Evolutionary conservation across 352 stramenopile genomes (phyloP).

Genomic region (Elongisporangium undulatum): DNA sequence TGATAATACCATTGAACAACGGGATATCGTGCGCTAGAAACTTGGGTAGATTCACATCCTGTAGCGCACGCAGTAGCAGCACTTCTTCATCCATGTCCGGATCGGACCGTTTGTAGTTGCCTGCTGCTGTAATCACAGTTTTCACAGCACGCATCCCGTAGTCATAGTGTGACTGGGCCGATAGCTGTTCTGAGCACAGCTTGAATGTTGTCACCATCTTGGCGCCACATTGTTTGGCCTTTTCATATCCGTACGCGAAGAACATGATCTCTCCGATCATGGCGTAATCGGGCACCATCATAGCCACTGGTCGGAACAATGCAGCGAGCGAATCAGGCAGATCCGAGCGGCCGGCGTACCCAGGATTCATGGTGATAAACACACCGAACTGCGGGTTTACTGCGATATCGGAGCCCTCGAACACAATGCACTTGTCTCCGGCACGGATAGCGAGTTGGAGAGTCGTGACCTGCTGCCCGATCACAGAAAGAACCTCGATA

Average conservation of each 20-base stretch:
- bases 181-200: constrained; percentile 87
- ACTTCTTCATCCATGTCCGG: constrained; percentile 93
- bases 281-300: constrained; percentile 91
- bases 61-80: constrained; percentile 89
- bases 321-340: constrained; percentile 83
- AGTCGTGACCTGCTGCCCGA: constrained; percentile 90
- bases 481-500: constrained; percentile 85
- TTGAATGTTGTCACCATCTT: constrained; percentile 91
- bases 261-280: constrained; percentile 92
- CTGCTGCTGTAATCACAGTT: constrained; percentile 85
- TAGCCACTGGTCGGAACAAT: constrained; percentile 85
- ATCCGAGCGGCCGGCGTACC: constrained; percentile 84
- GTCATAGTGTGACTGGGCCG: constrained; percentile 88
- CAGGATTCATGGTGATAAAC: constrained; percentile 92
- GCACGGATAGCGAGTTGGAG: constrained; percentile 86
- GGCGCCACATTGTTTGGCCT: constrained; percentile 35
- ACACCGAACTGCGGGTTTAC: constrained; percentile 90
- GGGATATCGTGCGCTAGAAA: constrained; percentile 94
- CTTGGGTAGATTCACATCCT: constrained; percentile 96
- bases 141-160: constrained; percentile 91
- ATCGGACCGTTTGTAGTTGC: constrained; percentile 89
- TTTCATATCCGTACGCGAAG: constrained; percentile 79
- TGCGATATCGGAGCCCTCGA: constrained; percentile 94
- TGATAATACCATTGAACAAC: constrained; percentile 95
- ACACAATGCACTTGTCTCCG: constrained; percentile 86